Evolutionary conservation across 2,329 filamentous ascomycete species (phyloP).

Genomic region (Ceratocystis huliohia): DNA sequence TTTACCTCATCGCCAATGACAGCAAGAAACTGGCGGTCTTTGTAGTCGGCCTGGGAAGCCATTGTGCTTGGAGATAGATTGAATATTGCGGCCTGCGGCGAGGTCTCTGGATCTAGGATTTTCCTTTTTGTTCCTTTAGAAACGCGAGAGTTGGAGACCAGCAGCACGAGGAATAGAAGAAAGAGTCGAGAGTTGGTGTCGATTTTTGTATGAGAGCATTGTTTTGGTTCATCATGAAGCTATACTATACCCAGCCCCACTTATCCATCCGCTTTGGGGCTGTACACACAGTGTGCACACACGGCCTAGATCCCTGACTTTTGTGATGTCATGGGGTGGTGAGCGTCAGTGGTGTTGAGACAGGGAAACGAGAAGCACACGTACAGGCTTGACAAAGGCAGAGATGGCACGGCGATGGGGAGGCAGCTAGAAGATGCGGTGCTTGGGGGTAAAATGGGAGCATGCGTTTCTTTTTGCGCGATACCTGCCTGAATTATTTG

Average conservation of each 20-base stretch:
- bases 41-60: conserved; percentile 47
- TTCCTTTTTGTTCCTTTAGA: neutral
- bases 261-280: neutral
- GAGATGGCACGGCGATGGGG: too few relatives aligned
- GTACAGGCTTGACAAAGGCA: neutral
- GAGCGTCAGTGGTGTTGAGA: neutral
- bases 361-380: neutral
- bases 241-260: neutral
- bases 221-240: neutral
- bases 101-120: too few relatives aligned
- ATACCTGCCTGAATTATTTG: too few relatives aligned
- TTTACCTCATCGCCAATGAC: conserved; percentile 91
- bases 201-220: neutral
- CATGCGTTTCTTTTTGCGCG: too few relatives aligned
- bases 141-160: neutral
- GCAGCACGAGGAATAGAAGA: neutral
- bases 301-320: neutral
- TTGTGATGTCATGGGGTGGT: neutral
- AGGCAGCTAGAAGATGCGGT: too few relatives aligned
- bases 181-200: neutral
- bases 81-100: neutral
- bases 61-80: conserved; percentile 27
- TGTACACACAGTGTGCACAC: neutral
- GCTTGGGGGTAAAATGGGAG: too few relatives aligned
- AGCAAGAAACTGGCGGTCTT: conserved; percentile 89